Conservation (phyloP, 495 filamentous ascomycete genomes). For the Sporormia fimetaria region DNA sequence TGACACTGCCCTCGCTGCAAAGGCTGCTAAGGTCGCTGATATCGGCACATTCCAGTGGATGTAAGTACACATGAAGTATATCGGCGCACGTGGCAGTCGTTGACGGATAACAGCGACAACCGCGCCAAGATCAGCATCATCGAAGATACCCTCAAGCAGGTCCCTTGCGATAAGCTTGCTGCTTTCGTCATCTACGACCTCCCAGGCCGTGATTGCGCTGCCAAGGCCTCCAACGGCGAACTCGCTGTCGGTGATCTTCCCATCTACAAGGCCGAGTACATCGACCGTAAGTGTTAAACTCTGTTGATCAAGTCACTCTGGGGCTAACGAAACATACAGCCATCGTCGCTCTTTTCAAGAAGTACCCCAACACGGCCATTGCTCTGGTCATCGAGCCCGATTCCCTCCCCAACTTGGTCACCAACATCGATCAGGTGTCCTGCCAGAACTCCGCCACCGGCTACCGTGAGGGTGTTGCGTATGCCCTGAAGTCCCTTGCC, state of each 20-base stretch:
- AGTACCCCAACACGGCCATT: slow-evolving; percentile 43
- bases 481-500: slow-evolving; percentile 60
- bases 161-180: slow-evolving; percentile 24
- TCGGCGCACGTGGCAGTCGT: neutral
- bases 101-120: slow-evolving; percentile 12
- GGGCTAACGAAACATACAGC: slow-evolving; percentile 33
- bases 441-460: slow-evolving; percentile 51
- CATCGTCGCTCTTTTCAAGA: slow-evolving; percentile 46
- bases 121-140: slow-evolving; percentile 14
- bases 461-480: slow-evolving; percentile 59
- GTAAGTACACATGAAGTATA: slow-evolving; percentile 32
- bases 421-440: slow-evolving; percentile 52
- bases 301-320: slow-evolving; percentile 4
- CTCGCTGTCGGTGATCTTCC: slow-evolving; percentile 47
- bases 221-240: slow-evolving; percentile 67
- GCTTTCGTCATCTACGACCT: slow-evolving; percentile 59
- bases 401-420: slow-evolving; percentile 69
- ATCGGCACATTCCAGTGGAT: slow-evolving; percentile 63
- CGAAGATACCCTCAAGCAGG: slow-evolving; percentile 16
- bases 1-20: slow-evolving; percentile 32
- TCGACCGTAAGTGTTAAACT: slow-evolving; percentile 38
- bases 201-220: slow-evolving; percentile 67
- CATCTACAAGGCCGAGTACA: slow-evolving; percentile 56
- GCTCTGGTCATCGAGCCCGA: slow-evolving; percentile 60
- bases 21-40: slow-evolving; percentile 46